Evolutionary conservation across 202 grass and related monocot species (phyloP), one percentile per base, ranked within the genome.

Genomic region (Hordeum pubiflorum): DNA sequence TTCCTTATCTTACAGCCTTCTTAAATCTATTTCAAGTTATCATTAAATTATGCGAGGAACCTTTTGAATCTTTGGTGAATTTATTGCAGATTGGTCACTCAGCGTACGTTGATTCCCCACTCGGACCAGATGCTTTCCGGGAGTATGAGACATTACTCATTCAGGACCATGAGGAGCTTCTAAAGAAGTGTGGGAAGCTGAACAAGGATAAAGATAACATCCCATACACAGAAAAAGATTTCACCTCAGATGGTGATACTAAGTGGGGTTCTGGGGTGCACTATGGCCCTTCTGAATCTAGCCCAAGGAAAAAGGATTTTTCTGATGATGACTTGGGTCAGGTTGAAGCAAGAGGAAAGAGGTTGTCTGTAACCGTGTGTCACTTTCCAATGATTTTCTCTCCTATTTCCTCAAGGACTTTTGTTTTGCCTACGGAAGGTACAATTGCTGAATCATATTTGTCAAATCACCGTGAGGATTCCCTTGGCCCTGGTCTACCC

Each of bases 381-480:
- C 95, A 98, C 63, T 95, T 95, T 72, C 95, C 90, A 3, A 95
- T 94, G 86, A 84, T 98, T 60, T 86, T 95, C 36, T 98, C 90
- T 61, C 92, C 96, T 20, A 79, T 98, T 86, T 98, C 96, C 39
- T 86, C 96, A 54, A 90, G 80, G 75, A 78, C 82, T 29, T 95
- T 98, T 83, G 80, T 91, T 78, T 90, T 98, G 74, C 90, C 96
- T 77, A 95, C 85, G 60, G 90, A 91, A 89, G 89, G 92, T 58
- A 89, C 79, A 86, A 80, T 93, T 79, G 87, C 88, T 57, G 92
- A 93, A 82, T 90, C 91, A 58, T 84, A 63, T 60, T 82, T 98
- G 69, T 95, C 96, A 40, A 88, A 86, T 83, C 68, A 83, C 44
- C 77, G 79, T 81, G 92, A 98, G 37, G 85, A 87, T 79, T 98